These are phyloP conservation scores for Mikania micrantha DNA, from an alignment of 129 eudicot species.

Conservation along the genomic window DNA sequence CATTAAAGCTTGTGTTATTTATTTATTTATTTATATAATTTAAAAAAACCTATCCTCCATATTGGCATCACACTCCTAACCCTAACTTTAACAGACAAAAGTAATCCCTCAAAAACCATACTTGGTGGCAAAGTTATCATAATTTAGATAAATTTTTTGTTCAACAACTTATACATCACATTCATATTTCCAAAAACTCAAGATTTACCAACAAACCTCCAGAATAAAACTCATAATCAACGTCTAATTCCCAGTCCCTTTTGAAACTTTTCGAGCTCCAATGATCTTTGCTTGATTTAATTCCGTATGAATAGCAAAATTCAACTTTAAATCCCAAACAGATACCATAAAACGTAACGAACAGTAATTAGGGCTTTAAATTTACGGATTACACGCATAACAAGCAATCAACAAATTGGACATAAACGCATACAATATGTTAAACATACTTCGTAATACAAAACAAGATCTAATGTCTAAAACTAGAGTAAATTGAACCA, in stretches of 20 bases:
- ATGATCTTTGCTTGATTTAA: not conserved
- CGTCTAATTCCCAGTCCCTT: not conserved
- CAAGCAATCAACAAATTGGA: not conserved
- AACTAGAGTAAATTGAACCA: not conserved
- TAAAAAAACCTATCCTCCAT: no score
- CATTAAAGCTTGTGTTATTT: no score
- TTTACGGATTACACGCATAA: not conserved
- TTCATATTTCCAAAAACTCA: not conserved
- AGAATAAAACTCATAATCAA: not conserved
- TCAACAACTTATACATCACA: not conserved
- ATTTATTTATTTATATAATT: no score
- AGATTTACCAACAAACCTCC: not conserved
- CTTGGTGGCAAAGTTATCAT: not conserved
- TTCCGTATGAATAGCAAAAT: not conserved
- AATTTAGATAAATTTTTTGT: not conserved
- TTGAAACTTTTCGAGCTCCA: not conserved
- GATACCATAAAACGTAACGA: not conserved
- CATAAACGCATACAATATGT: not conserved
- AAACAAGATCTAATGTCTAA: conserved; percentile 2
- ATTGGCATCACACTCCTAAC: not conserved
- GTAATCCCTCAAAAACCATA: not conserved
- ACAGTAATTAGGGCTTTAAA: conserved; percentile 12
- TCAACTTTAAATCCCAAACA: not conserved
- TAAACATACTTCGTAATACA: not conserved
- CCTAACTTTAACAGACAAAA: not conserved